Evolutionary conservation across 1,139 yeast genomes (phyloP).

Genomic region (Spathaspora sp.): DNA sequence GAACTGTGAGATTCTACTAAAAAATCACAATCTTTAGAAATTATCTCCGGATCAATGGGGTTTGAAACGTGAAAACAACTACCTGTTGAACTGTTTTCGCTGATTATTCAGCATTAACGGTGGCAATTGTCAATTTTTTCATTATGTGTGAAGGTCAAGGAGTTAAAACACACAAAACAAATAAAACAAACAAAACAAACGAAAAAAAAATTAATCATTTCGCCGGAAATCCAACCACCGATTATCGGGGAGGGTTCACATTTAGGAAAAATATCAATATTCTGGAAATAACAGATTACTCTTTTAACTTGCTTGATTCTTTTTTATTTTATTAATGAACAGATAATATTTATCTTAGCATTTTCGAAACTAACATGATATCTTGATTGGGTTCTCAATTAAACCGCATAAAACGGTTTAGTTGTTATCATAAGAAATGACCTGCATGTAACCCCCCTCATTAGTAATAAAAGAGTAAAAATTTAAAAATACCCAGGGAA

Average conservation of each 20-base stretch:
- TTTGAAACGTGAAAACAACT: not conserved
- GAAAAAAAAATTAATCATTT: not conserved
- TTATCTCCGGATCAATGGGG: not conserved
- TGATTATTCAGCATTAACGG: not conserved
- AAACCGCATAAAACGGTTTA: not conserved
- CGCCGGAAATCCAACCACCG: slow-evolving; percentile 1
- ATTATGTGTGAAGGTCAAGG: slow-evolving; percentile 1
- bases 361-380: too few relatives aligned
- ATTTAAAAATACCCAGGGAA: not conserved
- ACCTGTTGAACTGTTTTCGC: not conserved
- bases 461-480: slow-evolving; percentile 1
- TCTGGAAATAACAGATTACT: not conserved
- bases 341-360: not conserved
- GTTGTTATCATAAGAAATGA: not conserved
- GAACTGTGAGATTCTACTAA: not conserved
- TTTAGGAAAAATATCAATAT: not conserved
- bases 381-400: too few relatives aligned
- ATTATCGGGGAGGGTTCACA: not conserved
- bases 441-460: slow-evolving; percentile 1
- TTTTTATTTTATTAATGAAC: not conserved
- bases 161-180: not conserved
- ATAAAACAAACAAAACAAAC: too few relatives aligned
- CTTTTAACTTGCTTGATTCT: too few relatives aligned
- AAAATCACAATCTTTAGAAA: not conserved
- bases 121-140: too few relatives aligned